Conservation (phyloP, 192 early-diverging fungal species). For the Linnemannia zychae region DNA sequence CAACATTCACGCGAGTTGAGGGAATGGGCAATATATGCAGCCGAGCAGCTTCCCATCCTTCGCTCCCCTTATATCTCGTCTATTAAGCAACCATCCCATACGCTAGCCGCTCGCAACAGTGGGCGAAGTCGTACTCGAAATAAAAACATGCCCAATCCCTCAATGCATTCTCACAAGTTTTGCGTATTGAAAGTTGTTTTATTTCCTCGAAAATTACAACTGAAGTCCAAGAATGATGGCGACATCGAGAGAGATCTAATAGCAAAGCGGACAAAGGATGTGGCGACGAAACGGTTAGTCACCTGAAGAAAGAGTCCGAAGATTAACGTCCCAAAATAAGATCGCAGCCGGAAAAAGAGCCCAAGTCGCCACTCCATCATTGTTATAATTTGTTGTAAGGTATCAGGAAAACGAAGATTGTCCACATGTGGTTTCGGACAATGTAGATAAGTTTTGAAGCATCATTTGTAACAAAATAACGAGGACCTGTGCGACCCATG, state of each 20-base stretch:
- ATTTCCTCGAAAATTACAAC: constrained; percentile 48
- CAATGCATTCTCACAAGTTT: neutral
- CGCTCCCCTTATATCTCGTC: too few relatives aligned
- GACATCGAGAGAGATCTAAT: constrained; percentile 45
- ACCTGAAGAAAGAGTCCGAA: neutral
- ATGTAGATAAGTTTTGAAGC: constrained; percentile 72
- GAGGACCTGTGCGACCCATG: constrained; percentile 4
- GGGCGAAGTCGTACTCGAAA: neutral
- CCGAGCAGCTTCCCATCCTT: too few relatives aligned
- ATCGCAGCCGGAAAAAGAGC: neutral
- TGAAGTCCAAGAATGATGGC: constrained; percentile 47
- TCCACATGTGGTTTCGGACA: constrained; percentile 65
- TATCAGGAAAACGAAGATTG: constrained; percentile 52
- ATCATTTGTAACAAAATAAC: constrained; percentile 45
- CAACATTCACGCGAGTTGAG: neutral
- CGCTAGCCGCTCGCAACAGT: neutral
- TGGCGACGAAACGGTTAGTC: neutral
- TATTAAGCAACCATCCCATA: too few relatives aligned
- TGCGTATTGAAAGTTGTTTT: constrained; percentile 36
- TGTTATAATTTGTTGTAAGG: neutral
- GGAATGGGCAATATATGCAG: neutral
- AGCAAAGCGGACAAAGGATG: neutral
- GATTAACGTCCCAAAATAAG: neutral
- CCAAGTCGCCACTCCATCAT: neutral
- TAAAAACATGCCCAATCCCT: neutral